phyloP scores from a whole-genome alignment of 352 stramenopile genomes.

The Phytophthora pluvialis region DNA sequence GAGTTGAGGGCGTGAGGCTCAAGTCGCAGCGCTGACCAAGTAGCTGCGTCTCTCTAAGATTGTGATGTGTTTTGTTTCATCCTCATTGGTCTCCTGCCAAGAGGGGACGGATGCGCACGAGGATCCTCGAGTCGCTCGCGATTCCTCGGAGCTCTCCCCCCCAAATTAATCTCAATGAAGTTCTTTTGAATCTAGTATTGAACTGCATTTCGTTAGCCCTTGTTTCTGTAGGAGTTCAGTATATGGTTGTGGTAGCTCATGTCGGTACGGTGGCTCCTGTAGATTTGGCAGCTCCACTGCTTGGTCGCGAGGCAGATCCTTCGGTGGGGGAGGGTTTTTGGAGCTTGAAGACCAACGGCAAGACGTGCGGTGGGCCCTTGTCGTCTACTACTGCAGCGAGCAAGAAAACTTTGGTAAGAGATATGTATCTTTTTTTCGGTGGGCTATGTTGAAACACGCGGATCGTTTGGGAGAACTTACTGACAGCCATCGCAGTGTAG shows the following conservation, averaged over 20 bases:
- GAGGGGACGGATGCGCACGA: constrained; percentile 9
- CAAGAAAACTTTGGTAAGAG: constrained; percentile 1
- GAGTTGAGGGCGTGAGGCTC: constrained; percentile 13
- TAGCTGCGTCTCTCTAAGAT: constrained; percentile 16
- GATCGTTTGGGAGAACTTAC: constrained; percentile 37
- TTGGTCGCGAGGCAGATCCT: constrained; percentile 10
- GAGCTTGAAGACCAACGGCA: constrained; percentile 49
- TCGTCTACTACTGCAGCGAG: constrained; percentile 36
- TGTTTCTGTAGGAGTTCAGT: too few species aligned
- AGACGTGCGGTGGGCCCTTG: constrained; percentile 41
- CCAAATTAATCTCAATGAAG: constrained; percentile 32
- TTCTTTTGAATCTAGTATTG: constrained; percentile 17
- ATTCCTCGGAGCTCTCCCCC: constrained; percentile 27
- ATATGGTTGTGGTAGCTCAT: constrained; percentile 2
- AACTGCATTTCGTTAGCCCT: not conserved
- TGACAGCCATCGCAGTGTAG: constrained; percentile 59
- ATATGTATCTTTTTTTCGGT: not conserved
- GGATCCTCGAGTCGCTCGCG: constrained; percentile 16
- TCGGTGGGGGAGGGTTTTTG: constrained; percentile 16
- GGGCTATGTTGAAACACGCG: not conserved
- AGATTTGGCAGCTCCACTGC: constrained; percentile 22
- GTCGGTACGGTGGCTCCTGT: constrained; percentile 8
- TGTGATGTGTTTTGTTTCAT: constrained; percentile 26
- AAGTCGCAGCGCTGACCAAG: not conserved
- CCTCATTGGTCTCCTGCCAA: constrained; percentile 3